Evolutionary conservation across 306 rosid species (phyloP).

Genomic region (Cyclanthera cordifolia): DNA sequence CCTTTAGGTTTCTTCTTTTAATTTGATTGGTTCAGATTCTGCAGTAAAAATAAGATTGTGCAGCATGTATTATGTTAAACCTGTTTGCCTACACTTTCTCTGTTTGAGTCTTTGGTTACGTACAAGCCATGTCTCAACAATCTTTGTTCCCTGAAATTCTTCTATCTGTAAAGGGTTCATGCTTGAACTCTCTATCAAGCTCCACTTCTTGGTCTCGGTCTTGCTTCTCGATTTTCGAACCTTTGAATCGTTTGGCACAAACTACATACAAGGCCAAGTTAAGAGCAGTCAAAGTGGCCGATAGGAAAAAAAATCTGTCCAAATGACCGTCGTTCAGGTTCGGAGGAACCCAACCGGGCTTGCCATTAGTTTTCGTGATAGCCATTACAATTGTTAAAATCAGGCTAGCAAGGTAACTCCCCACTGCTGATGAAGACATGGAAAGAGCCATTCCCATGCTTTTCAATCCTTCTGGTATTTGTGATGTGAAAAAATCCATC

Average conservation of each 20-base stretch:
- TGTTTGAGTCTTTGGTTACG: neutral
- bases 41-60: neutral
- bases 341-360: constrained; percentile 49
- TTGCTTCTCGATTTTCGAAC: constrained; percentile 21
- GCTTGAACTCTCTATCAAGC: constrained; percentile 10
- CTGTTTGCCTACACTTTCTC: neutral
- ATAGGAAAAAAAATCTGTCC: constrained; percentile 46
- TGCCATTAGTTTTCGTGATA: constrained; percentile 28
- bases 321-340: constrained; percentile 52
- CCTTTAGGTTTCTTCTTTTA: neutral
- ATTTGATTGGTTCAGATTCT: neutral
- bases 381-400: constrained; percentile 38
- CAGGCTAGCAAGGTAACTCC: constrained; percentile 37
- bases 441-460: constrained; percentile 47
- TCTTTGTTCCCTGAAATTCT: neutral
- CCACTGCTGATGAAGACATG: constrained; percentile 45
- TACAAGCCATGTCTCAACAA: neutral
- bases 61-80: neutral
- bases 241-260: constrained; percentile 36
- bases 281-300: constrained; percentile 28
- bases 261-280: constrained; percentile 27
- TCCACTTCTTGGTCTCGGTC: constrained; percentile 15
- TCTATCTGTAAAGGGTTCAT: neutral
- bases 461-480: constrained; percentile 42
- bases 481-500: constrained; percentile 43